A percentile compares a stretch with the other conserved stretches of the same genome.
Evolutionary conservation across 805 yeast genomes (phyloP).

Genomic region (Suhomyces sp.): DNA sequence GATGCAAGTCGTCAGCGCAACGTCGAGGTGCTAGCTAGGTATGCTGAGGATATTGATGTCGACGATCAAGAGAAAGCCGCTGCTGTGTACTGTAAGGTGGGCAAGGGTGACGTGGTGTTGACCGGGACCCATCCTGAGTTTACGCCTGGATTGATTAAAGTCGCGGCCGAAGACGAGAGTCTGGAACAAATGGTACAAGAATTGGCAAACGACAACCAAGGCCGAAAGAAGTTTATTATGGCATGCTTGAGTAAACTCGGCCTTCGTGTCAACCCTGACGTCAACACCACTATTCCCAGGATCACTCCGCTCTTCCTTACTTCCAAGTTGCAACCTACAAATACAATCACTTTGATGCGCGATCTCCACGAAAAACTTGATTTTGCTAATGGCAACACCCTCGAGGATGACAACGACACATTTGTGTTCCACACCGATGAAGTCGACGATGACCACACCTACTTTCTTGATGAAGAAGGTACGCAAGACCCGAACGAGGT

Average conservation of each 20-base stretch:
- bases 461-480: conserved; percentile 19
- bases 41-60: conserved; percentile 55
- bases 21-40: conserved; percentile 73
- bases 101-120: conserved; percentile 72
- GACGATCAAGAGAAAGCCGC: conserved; percentile 56
- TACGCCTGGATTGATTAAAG: conserved; percentile 49
- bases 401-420: conserved; percentile 57
- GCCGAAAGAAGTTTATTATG: conserved; percentile 56
- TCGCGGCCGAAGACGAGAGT: conserved; percentile 26
- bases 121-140: conserved; percentile 93
- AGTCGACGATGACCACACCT: conserved; percentile 21
- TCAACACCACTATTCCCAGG: conserved; percentile 51
- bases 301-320: conserved; percentile 65
- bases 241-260: conserved; percentile 60
- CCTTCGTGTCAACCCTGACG: conserved; percentile 58
- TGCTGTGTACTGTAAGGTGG: conserved; percentile 62
- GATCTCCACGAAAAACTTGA: conserved; percentile 40
- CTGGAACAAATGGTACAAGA: conserved; percentile 26
- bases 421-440: conserved; percentile 46
- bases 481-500: conserved; percentile 54
- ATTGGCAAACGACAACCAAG: conserved; percentile 30
- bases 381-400: conserved; percentile 23
- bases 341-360: conserved; percentile 33
- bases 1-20: conserved; percentile 60
- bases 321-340: conserved; percentile 33